Evolutionary conservation across 2,329 filamentous ascomycete genomes (phyloP).

Genomic region (Xylogone sp.): DNA sequence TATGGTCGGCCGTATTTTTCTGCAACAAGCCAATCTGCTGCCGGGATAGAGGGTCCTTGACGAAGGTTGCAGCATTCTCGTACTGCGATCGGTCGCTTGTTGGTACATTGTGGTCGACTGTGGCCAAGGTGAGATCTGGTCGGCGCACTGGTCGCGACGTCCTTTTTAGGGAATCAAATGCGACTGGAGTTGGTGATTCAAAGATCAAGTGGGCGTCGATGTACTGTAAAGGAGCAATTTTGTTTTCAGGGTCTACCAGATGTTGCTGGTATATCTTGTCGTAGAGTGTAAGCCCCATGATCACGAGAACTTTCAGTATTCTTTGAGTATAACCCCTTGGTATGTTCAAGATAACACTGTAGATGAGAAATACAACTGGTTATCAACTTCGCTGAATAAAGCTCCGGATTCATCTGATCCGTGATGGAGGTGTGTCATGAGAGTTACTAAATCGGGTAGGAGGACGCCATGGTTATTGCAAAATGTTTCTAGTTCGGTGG

Average conservation of each 20-base stretch:
- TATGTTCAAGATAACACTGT: background rate
- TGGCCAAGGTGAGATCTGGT: background rate
- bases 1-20: constrained; percentile 91
- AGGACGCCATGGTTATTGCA: background rate
- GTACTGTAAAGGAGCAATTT: background rate
- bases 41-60: constrained; percentile 86
- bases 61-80: constrained; percentile 86
- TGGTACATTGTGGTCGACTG: constrained; percentile 69
- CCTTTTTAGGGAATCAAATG: background rate
- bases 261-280: background rate
- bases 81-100: constrained; percentile 83
- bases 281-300: background rate
- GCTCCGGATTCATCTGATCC: background rate
- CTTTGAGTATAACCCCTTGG: background rate
- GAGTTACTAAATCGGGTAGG: background rate
- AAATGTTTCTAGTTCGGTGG: background rate
- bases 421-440: background rate
- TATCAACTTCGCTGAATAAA: background rate
- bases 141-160: background rate
- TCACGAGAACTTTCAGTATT: background rate
- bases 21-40: constrained; percentile 89
- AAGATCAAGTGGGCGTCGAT: background rate
- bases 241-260: background rate
- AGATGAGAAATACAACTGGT: background rate
- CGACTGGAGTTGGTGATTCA: background rate